Evolutionary conservation across 352 stramenopile species (phyloP).

Genomic region (Bremia lactucae): DNA sequence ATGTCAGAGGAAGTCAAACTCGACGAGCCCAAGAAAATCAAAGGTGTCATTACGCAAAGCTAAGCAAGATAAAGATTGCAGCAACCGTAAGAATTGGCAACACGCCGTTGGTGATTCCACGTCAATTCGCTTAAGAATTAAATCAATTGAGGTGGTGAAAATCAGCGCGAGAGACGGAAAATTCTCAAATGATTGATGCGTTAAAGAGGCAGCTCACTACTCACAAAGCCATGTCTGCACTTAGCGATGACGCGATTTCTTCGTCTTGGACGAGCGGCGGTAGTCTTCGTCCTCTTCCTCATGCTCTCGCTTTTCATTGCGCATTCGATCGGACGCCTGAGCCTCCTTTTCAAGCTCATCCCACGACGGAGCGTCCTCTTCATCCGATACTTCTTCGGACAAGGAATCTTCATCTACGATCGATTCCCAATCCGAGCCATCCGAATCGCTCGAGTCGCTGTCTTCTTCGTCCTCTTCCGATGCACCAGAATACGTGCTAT

Average conservation of each 20-base stretch:
- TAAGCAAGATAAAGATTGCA: too few relatives aligned
- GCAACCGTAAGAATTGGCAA: too few relatives aligned
- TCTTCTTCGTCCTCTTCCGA: conserved; percentile 45
- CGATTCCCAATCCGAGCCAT: conserved; percentile 63
- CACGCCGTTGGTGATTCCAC: too few relatives aligned
- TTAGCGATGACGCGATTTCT: conserved; percentile 29
- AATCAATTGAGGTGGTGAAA: too few relatives aligned
- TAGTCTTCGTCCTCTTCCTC: conserved; percentile 56
- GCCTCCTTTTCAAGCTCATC: conserved; percentile 78
- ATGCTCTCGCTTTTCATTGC: conserved; percentile 35
- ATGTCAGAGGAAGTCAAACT: too few relatives aligned
- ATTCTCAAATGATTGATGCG: too few relatives aligned
- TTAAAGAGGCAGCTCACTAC: too few relatives aligned
- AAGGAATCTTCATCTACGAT: conserved; percentile 70
- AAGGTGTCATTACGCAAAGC: too few relatives aligned
- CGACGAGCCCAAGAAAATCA: too few relatives aligned
- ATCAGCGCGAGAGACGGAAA: too few relatives aligned
- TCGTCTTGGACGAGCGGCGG: conserved; percentile 44
- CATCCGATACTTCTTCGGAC: conserved; percentile 41
- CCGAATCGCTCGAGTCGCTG: conserved; percentile 55
- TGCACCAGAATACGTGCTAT: conserved; percentile 62
- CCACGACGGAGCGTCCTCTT: conserved; percentile 63
- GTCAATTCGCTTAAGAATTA: too few relatives aligned
- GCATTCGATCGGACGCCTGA: conserved; percentile 53
- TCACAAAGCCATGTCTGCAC: too few relatives aligned